Evolutionary conservation across 1,284 basidiomycete genomes (phyloP), one percentile per base, ranked within the genome.

Genomic region (Ganoderma resinaceum): DNA sequence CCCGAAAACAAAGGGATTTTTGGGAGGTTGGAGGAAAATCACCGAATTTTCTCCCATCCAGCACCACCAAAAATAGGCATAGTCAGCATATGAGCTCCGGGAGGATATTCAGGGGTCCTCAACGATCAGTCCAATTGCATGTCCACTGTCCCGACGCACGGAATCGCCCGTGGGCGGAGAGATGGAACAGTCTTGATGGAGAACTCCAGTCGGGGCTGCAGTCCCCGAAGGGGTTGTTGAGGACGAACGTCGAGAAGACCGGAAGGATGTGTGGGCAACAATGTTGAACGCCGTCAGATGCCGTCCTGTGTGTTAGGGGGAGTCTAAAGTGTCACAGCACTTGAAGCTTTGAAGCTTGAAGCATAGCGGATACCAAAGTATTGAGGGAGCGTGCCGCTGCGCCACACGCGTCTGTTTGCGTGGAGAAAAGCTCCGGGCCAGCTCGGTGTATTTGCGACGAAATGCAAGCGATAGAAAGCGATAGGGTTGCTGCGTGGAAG

Each of bases 41-140:
- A 42, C 40, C 40, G 3, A 14, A 42, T 42, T 18, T 18, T 2
- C 16, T 2, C 40, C 18, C 16, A 3, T 42, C 18, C 2, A 18
- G 40, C 16, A 42, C 40, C 40, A 42, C 40, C 40, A 5, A 42
- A 42, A 42, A 42, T 42, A 18, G 40, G 12, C 40, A 6, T 42
- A 18, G 40, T 20, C 40, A 18, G 40, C 40, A 42, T 42, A 42
- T 42, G 40, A 42, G 12, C 40, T 42, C 40, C 12, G 18, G 7
- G 40, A 20, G 40, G 40, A 42, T 42, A 42, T 42, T 42, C 40
- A 20, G 40, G 40, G 40, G 40, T 42, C 37, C 37, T 38, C n/a
- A n/a, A n/a, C n/a, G n/a, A 55, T 55, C 52, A 55, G 18, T 55
- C 29, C 52, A 33, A 55, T 55, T 55, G 52, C 16, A 55, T 8